Percentiles rank a stretch among this genome's conserved stretches.
Evolutionary conservation across 345 rosid genomes (phyloP).

Genomic region (Salix suchowensis): DNA sequence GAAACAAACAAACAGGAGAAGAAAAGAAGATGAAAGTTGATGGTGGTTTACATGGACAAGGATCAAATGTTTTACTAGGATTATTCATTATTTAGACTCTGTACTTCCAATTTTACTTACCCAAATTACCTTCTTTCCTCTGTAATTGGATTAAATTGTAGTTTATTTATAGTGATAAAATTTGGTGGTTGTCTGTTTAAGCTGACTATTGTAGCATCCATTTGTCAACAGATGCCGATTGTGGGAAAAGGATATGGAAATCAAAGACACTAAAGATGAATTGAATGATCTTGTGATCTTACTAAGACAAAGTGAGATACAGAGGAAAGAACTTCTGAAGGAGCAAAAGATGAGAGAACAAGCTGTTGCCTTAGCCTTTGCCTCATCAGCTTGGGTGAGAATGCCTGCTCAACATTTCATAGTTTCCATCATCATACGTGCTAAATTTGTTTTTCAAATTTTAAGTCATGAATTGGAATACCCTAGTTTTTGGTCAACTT

Average conservation of each 20-base stretch:
- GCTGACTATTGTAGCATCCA: no score
- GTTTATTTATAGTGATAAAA: background rate
- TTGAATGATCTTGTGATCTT: constrained; percentile 77
- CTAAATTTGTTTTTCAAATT: background rate
- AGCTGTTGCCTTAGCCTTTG: constrained; percentile 55
- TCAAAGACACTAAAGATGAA: constrained; percentile 87
- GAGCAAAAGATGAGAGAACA: constrained; percentile 78
- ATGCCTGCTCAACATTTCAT: background rate
- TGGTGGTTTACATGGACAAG: background rate
- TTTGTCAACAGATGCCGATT: constrained; percentile 59
- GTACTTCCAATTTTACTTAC: background rate
- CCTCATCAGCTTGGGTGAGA: constrained; percentile 58
- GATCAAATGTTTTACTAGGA: background rate
- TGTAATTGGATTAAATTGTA: background rate
- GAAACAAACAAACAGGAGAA: background rate
- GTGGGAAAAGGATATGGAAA: constrained; percentile 92
- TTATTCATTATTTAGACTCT: background rate
- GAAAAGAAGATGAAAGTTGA: background rate
- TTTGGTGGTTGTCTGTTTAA: background rate
- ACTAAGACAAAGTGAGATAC: constrained; percentile 65
- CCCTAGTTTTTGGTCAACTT: background rate
- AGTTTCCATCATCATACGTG: background rate
- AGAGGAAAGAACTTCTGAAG: constrained; percentile 72
- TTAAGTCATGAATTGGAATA: background rate
- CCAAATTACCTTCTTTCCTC: no score